phyloP scores from a whole-genome alignment of 2,329 filamentous ascomycete genomes.

The Boeremia lycopersici region DNA sequence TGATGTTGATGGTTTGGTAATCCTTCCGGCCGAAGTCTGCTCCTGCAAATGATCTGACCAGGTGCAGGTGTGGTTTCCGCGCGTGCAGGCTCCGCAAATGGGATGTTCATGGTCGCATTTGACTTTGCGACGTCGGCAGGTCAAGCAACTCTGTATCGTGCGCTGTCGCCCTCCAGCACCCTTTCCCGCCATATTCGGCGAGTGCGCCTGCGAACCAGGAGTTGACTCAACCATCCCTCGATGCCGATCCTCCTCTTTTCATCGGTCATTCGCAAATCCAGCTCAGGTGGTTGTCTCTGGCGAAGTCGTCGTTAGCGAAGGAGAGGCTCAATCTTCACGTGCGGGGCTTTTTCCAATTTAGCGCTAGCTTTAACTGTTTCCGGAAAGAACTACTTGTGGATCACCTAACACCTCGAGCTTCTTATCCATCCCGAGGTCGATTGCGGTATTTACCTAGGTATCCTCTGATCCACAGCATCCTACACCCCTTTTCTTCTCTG shows the following conservation, averaged over 20 bases:
- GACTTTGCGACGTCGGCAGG: conserved; percentile 47
- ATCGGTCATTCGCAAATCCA: conserved; percentile 8
- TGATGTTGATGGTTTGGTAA: conserved; percentile 32
- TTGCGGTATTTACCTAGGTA: conserved; percentile 4
- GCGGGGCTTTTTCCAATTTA: conserved; percentile 10
- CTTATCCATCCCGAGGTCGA: conserved; percentile 3
- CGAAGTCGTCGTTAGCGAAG: conserved; percentile 5
- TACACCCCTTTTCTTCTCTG: neutral
- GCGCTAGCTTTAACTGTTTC: conserved; percentile 5
- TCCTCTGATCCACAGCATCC: neutral
- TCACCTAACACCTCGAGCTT: conserved; percentile 11
- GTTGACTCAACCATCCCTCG: conserved; percentile 36
- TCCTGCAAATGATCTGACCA: conserved; percentile 40
- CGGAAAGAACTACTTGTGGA: conserved; percentile 6
- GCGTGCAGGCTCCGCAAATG: conserved; percentile 45
- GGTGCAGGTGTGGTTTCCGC: conserved; percentile 46
- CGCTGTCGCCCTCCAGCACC: conserved; percentile 41
- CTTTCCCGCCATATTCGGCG: conserved; percentile 32
- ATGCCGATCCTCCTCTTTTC: conserved; percentile 15
- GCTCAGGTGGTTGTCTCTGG: neutral
- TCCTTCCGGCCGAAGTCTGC: conserved; percentile 25
- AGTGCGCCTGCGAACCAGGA: conserved; percentile 28
- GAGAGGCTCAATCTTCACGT: conserved; percentile 17
- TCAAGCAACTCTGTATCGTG: conserved; percentile 48
- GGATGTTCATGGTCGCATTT: conserved; percentile 49